Base-by-base conservation (phyloP, 2,329 filamentous ascomycete species). In the Colletotrichum sp. region DNA sequence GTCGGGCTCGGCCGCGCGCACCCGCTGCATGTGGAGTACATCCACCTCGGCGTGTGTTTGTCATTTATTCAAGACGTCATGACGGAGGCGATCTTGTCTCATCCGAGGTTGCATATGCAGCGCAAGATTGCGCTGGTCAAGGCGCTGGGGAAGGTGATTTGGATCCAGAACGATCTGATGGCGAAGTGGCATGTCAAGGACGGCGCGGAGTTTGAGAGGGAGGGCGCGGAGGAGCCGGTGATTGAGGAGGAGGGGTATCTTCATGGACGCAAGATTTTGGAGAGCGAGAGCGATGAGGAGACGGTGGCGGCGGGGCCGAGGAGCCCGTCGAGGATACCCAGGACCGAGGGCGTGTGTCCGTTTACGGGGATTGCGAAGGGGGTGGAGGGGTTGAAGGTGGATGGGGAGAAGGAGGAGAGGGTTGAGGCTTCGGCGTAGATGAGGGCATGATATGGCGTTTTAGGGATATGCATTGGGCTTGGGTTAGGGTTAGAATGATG, bases 111-210 rank as follows among this genome's bases (percentile, higher is more conserved):
- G 49, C 88, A 90, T 49, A 88, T 95, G 80, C 87, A 89, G 73
- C 90, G 90, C 84, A 96, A 96, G 86, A 92, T 94, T 22, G 93
- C 91, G 27, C 89, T 96, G 6, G 89, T 96, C 63, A 94, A 93
- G 82, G 95, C 95, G 1, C 87, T 96, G 27, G 92, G 92, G 77
- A 96, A 97, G 83, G 92, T 96, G 30, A 93, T 96, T 78, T 96
- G 95, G 94, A 96, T 96, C 79, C 95, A 96, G 84, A 96, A 96
- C 82, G 95, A 96, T 83, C 88, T 96, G 34, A 95, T 96, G 83
- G 93, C 94, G n/a, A 94, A 94, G 83, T 96, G 94, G 93, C 94
- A 95, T 80, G 91, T 95, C 44, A 88, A 90, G 39, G 93, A 95
- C 78, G 92, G 93, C 66, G 90, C 92, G 44, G 93, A 95, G 83